Base-by-base conservation (phyloP, 306 rosid species). In the Sicyos baderoa region DNA sequence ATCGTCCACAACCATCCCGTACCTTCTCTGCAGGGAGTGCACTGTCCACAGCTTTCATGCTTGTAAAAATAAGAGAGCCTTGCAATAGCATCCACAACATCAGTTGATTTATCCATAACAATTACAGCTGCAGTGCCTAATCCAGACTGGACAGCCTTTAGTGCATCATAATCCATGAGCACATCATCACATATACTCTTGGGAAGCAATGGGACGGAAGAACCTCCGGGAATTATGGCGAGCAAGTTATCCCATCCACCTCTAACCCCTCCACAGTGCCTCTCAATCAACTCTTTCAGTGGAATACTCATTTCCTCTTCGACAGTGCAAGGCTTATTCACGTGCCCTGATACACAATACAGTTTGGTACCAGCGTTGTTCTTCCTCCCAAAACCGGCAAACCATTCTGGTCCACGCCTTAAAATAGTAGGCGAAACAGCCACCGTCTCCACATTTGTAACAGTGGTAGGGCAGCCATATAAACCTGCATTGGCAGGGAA, bases 1-100 rank as follows among this genome's bases (percentile, higher is more conserved):
- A 94, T 80, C 89, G 74, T 86, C 99, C 99, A 94, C n/a, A 94
- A 97, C 99, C 97, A 94, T 72, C 99, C 96, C 2, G 99, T 90
- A 15, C 99, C 99, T 82, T 94, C 99, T 81, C 99, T 88, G 85
- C 97, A 94, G 17, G 97, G 99, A 35, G 97, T 94, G 83, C 97
- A 94, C 83, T 94, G 97, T 68, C 99, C 99, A 79, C 99, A 94
- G 57, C 99, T 93, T 79, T 94, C 99, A 14, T 94, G 97, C 84
- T 94, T 94, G 90, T 94, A 94, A 82, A 94, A 94, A 83, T 94
- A 94, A 35, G 99, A 94, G 75, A 94, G 96, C 76, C 99, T 87
- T 18, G 99, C 95, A 79, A 94, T 90, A 57, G 99, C 99, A 88
- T 94, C 99, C 49, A 93, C 99, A 74, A 94, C 76, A 81, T 94